phyloP scores from a whole-genome alignment of 805 yeast genomes.

The Tetrapisispora nanseiensis region DNA sequence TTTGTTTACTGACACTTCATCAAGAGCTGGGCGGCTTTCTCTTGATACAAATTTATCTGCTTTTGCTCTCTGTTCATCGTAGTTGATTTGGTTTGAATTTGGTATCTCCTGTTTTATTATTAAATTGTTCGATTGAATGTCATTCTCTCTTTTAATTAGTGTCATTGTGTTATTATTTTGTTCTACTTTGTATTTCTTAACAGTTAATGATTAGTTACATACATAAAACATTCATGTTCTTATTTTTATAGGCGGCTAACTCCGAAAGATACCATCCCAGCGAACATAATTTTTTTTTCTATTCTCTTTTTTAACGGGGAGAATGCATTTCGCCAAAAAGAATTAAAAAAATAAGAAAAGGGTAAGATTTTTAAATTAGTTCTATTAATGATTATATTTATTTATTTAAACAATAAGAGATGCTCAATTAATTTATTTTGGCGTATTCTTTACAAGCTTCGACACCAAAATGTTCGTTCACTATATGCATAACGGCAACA shows the following conservation, averaged over 20 bases:
- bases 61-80: neutral
- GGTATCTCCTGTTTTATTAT: neutral
- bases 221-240: too few relatives aligned
- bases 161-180: neutral
- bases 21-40: slow-evolving; percentile 15
- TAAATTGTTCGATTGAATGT: neutral
- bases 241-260: neutral
- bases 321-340: too few relatives aligned
- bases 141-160: slow-evolving; percentile 1
- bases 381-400: too few relatives aligned
- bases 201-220: neutral
- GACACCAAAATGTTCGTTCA: slow-evolving; percentile 38
- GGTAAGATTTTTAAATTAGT: too few relatives aligned
- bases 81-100: neutral
- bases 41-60: slow-evolving; percentile 4
- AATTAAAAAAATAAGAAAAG: too few relatives aligned
- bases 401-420: too few relatives aligned
- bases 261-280: neutral
- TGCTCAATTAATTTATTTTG: neutral
- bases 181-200: neutral
- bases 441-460: slow-evolving; percentile 12
- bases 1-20: slow-evolving; percentile 9
- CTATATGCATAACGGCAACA: slow-evolving; percentile 81
- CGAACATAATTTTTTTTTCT: neutral
- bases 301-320: too few relatives aligned